Evolutionary conservation across 2,329 filamentous ascomycete species (phyloP), one percentile per base, ranked within the genome.

Genomic region (Paracoccidioides brasiliensis): DNA sequence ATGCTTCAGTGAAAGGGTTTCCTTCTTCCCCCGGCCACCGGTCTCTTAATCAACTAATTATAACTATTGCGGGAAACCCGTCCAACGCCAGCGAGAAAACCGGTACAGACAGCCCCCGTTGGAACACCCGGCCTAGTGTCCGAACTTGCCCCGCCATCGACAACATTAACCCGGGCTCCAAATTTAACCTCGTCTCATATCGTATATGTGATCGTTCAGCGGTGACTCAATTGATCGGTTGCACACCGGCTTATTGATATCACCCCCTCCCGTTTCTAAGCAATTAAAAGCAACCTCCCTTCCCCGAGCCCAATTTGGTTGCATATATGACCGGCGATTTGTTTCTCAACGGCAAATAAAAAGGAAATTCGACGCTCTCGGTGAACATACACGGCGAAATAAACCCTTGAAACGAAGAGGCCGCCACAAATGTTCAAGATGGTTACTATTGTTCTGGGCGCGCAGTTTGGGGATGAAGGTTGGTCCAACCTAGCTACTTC

Each of bases 391-490:
- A 48, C n/a, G 15, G 32, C 6, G n/a, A 0, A 32, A 41, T 30
- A 46, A 22, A 46, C 8, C n/a, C 14, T 15, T 12, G 28, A 14
- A n/a, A 35, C 9, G 22, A 40, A 38, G n/a, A 9, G 41, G 35
- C 14, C 5, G 22, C 10, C 32, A 28, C 4, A 48, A 30, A 55
- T 57, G 51, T 41, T 63, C 54, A 60, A 56, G 50, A 66, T 65
- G 57, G 69, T 74, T 55, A 72, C 73, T 52, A 69, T 76, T 54
- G 71, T 76, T 61, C 63, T 76, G 52, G 73, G 73, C 57, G 66
- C 70, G 60, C 73, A 76, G 67, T 76, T 72, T 69, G 73, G 73
- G 62, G 73, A 76, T 68, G 73, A 76, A 68, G 73, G 73, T 70
- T 55, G 52, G 64, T 57, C 32, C 44, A 41, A 28, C 22, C 10